Evolutionary conservation across 2,329 filamentous ascomycete species (phyloP).

Genomic region (Lachnellula arida): DNA sequence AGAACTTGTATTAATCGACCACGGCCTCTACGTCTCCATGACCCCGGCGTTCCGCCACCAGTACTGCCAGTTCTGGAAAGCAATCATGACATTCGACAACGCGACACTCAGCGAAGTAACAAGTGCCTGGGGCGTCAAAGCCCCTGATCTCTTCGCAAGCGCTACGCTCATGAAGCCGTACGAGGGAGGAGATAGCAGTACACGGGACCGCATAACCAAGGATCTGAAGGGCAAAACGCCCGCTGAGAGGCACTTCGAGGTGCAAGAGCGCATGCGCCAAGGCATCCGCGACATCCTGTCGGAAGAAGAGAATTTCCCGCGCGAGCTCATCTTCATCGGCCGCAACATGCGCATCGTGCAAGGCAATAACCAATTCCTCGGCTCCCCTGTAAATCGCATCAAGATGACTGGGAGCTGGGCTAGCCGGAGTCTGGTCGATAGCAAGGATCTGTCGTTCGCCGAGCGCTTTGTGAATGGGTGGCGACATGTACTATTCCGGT

Average conservation of each 20-base stretch:
- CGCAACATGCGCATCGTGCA: slow-evolving; percentile 70
- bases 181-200: slow-evolving; percentile 71
- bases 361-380: slow-evolving; percentile 68
- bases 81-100: slow-evolving; percentile 91
- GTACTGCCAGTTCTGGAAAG: slow-evolving; percentile 90
- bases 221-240: slow-evolving; percentile 49
- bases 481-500: slow-evolving; percentile 75
- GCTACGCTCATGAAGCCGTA: slow-evolving; percentile 89
- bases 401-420: slow-evolving; percentile 95
- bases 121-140: slow-evolving; percentile 78
- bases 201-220: slow-evolving; percentile 56
- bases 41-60: slow-evolving; percentile 74
- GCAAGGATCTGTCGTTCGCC: slow-evolving; percentile 55
- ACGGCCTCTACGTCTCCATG: slow-evolving; percentile 95
- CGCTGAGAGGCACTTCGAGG: slow-evolving; percentile 64
- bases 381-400: slow-evolving; percentile 74
- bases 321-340: slow-evolving; percentile 68
- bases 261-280: slow-evolving; percentile 64
- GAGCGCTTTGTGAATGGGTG: slow-evolving; percentile 67
- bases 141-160: slow-evolving; percentile 85
- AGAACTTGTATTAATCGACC: slow-evolving; percentile 93
- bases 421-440: slow-evolving; percentile 74
- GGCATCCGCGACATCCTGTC: slow-evolving; percentile 61
- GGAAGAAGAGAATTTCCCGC: slow-evolving; percentile 65
- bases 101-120: slow-evolving; percentile 69